Conservation (phyloP, 2,329 filamentous ascomycete genomes). For the Gremmenia infestans region DNA sequence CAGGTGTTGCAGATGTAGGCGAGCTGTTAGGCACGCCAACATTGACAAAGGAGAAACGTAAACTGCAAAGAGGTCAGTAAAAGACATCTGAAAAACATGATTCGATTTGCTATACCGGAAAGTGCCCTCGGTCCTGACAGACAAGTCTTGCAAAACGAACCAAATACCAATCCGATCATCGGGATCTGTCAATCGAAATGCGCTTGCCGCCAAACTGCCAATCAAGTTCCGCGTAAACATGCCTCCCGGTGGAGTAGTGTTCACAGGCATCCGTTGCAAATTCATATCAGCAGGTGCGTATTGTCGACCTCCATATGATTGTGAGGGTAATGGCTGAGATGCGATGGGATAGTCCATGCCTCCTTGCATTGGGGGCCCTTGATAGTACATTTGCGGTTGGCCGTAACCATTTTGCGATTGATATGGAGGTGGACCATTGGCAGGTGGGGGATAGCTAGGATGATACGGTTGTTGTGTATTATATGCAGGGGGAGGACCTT, state of each 20-base stretch:
- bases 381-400: constrained; percentile 29
- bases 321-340: constrained; percentile 12
- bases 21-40: constrained; percentile 51
- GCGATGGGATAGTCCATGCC: constrained; percentile 6
- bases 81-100: not conserved
- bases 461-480: constrained; percentile 22
- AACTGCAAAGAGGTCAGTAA: constrained; percentile 34
- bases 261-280: constrained; percentile 18
- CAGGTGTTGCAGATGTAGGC: constrained; percentile 3
- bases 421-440: constrained; percentile 20
- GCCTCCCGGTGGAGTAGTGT: constrained; percentile 52
- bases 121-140: constrained; percentile 83
- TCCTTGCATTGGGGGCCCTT: constrained; percentile 8
- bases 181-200: constrained; percentile 76
- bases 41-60: constrained; percentile 75
- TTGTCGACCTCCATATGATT: constrained; percentile 9
- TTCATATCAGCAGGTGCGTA: constrained; percentile 18
- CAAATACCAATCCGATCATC: constrained; percentile 81
- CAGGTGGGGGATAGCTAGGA: constrained; percentile 14
- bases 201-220: constrained; percentile 83
- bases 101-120: constrained; percentile 63
- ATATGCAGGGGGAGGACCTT: constrained; percentile 1
- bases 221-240: constrained; percentile 97
- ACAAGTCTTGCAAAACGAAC: constrained; percentile 95
- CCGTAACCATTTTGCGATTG: constrained; percentile 35